Percentiles rank a stretch among this genome's conserved stretches.
These are phyloP conservation scores for Talaromyces trachyspermus DNA, from an alignment of 495 filamentous ascomycete species.

Conservation along the genomic window DNA sequence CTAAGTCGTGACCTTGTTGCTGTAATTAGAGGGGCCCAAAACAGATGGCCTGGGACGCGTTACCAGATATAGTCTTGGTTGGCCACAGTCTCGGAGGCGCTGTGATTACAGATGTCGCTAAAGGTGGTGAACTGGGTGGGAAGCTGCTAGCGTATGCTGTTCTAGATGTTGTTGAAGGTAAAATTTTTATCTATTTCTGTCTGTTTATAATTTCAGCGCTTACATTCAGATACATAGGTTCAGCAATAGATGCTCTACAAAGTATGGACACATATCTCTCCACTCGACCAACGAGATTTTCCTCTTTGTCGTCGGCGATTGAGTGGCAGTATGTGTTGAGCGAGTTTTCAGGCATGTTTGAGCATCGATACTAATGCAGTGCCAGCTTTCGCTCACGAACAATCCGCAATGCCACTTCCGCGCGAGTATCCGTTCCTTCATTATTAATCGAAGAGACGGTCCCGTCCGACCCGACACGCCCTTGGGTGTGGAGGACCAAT, in stretches of 20 bases:
- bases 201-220: neutral
- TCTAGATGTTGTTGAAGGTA: conserved; percentile 89
- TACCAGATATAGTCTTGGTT: conserved; percentile 74
- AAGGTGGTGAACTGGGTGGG: conserved; percentile 52
- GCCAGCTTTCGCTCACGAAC: conserved; percentile 71
- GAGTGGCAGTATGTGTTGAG: conserved; percentile 88
- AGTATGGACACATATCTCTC: conserved; percentile 89
- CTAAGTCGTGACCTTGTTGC: conserved; percentile 66
- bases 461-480: conserved; percentile 26
- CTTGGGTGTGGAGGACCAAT: conserved; percentile 83
- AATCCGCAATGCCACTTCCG: conserved; percentile 72
- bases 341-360: too few species aligned
- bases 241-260: conserved; percentile 84
- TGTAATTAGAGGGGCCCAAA: conserved; percentile 57
- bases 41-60: conserved; percentile 59
- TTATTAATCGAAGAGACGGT: conserved; percentile 49
- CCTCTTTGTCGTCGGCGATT: conserved; percentile 66
- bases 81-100: conserved; percentile 97
- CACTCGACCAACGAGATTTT: conserved; percentile 73
- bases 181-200: conserved; percentile 11
- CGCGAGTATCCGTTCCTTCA: conserved; percentile 79
- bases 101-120: conserved; percentile 80
- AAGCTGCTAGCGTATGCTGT: conserved; percentile 80
- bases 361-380: too few species aligned
- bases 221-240: conserved; percentile 29